These are phyloP conservation scores for Penicillium sp. DNA, from an alignment of 2,329 filamentous ascomycete species.

Conservation along the genomic window DNA sequence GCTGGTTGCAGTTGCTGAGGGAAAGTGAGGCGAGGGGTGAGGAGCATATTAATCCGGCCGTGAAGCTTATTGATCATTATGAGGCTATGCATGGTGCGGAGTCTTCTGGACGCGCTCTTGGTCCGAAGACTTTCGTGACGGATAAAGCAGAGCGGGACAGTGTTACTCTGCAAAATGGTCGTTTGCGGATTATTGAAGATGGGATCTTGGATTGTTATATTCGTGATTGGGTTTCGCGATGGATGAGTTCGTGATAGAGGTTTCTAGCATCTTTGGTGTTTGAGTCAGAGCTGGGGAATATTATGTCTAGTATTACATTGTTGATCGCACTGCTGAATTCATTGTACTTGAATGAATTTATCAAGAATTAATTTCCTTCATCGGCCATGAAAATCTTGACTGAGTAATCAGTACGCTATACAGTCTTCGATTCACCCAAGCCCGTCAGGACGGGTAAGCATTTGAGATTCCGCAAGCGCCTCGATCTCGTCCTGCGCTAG, in stretches of 20 bases:
- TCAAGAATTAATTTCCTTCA: too few species aligned
- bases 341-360: too few species aligned
- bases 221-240: constrained; percentile 30
- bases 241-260: constrained; percentile 13
- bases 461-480: constrained; percentile 13
- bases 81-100: constrained; percentile 26
- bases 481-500: constrained; percentile 21
- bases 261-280: too few species aligned
- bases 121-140: constrained; percentile 22
- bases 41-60: constrained; percentile 31
- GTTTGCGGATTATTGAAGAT: constrained; percentile 31
- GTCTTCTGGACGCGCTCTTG: not conserved
- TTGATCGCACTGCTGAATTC: too few species aligned
- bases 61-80: constrained; percentile 34
- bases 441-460: not conserved
- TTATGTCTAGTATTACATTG: too few species aligned
- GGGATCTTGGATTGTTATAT: constrained; percentile 32
- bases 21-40: constrained; percentile 30
- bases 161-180: constrained; percentile 27
- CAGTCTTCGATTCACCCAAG: not conserved
- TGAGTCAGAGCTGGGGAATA: too few species aligned
- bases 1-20: constrained; percentile 36
- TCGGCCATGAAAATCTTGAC: too few species aligned
- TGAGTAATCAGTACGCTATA: not conserved
- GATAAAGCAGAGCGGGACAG: constrained; percentile 32